phyloP scores from a whole-genome alignment of 495 filamentous ascomycete genomes.

The Oidiodendron maius region DNA sequence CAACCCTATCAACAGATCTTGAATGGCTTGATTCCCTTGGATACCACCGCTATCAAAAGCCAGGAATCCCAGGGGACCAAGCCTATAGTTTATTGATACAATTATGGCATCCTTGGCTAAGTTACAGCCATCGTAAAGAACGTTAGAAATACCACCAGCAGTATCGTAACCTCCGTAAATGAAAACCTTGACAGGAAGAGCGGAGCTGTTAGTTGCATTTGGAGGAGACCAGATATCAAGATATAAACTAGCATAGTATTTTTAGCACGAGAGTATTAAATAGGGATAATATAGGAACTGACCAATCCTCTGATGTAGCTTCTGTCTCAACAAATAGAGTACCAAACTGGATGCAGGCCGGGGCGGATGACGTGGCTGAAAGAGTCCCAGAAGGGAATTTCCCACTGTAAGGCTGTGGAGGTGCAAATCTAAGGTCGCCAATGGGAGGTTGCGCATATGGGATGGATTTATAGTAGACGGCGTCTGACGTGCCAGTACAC shows the following conservation, averaged over 20 bases:
- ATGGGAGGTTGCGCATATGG: constrained; percentile 27
- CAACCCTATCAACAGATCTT: constrained; percentile 39
- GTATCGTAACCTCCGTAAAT: constrained; percentile 55
- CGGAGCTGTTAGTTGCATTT: constrained; percentile 32
- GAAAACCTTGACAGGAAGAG: constrained; percentile 50
- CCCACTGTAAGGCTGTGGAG: constrained; percentile 20
- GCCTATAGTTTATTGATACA: constrained; percentile 40
- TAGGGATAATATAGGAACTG: not conserved
- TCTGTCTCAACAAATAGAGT: constrained; percentile 18
- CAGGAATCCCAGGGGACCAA: constrained; percentile 28
- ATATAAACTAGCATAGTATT: constrained; percentile 21
- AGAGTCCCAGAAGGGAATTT: not conserved
- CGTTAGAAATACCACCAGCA: constrained; percentile 38
- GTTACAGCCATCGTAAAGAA: constrained; percentile 36
- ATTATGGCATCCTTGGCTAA: constrained; percentile 42
- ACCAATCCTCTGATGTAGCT: constrained; percentile 29
- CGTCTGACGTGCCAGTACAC: too few relatives aligned
- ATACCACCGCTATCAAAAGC: constrained; percentile 23
- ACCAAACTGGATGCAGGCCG: constrained; percentile 30
- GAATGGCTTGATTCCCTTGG: constrained; percentile 46
- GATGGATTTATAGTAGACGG: too few relatives aligned
- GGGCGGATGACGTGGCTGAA: constrained; percentile 13
- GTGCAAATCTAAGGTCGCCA: constrained; percentile 23
- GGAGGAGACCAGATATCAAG: constrained; percentile 25
- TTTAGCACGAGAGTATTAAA: not conserved